Evolutionary conservation across 2,329 filamentous ascomycete species (phyloP).

Genomic region (Cladosporium sp.): DNA sequence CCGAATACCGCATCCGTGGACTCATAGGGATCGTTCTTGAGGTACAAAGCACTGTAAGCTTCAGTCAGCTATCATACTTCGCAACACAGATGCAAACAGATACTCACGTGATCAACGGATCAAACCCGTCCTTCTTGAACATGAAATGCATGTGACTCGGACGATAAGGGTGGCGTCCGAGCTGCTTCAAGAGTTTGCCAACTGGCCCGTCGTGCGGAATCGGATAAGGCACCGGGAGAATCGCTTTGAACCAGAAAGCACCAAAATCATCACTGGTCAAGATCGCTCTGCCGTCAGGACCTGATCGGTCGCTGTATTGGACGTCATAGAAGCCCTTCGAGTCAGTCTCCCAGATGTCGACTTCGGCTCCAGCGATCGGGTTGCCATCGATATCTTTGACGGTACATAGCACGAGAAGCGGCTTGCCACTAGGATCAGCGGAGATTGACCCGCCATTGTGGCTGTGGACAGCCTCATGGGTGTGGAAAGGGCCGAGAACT

Average conservation of each 20-base stretch:
- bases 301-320: constrained; percentile 64
- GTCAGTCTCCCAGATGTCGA: constrained; percentile 87
- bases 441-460: constrained; percentile 63
- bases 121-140: constrained; percentile 77
- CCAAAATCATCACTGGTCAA: constrained; percentile 70
- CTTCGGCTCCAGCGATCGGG: constrained; percentile 65
- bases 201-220: constrained; percentile 85
- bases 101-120: constrained; percentile 78
- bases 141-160: constrained; percentile 86
- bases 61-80: constrained; percentile 19
- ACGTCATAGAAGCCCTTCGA: constrained; percentile 80
- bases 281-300: constrained; percentile 71
- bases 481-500: constrained; percentile 81
- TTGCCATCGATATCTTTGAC: constrained; percentile 64
- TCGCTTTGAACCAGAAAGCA: constrained; percentile 79
- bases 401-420: constrained; percentile 70
- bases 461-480: constrained; percentile 67
- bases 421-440: constrained; percentile 67
- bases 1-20: constrained; percentile 83
- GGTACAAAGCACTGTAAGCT: constrained; percentile 70
- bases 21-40: constrained; percentile 77
- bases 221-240: constrained; percentile 81
- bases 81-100: neutral
- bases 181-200: constrained; percentile 64
- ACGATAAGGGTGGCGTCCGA: constrained; percentile 73